These are phyloP conservation scores for Penicillium sp. DNA, from an alignment of 2,329 filamentous ascomycete species.

Conservation along the genomic window DNA sequence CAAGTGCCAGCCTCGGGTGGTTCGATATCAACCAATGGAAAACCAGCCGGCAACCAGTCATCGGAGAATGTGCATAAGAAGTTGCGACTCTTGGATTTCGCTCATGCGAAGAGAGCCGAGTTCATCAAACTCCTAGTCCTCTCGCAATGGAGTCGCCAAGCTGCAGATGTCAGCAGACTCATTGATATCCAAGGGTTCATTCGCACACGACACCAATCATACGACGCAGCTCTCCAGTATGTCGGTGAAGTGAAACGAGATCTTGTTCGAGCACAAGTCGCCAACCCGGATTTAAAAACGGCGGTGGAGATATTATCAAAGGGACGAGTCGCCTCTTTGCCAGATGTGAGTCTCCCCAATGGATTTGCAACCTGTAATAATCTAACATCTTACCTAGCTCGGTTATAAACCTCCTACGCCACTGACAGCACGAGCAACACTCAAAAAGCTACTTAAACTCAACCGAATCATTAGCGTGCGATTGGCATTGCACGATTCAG, in stretches of 20 bases:
- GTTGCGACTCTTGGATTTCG: slow-evolving; percentile 69
- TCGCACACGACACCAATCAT: slow-evolving; percentile 61
- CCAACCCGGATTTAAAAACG: slow-evolving; percentile 87
- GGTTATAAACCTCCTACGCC: slow-evolving; percentile 73
- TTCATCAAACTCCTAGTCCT: slow-evolving; percentile 94
- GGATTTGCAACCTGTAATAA: slow-evolving; percentile 3
- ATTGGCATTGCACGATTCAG: slow-evolving; percentile 78
- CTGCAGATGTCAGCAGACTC: slow-evolving; percentile 75
- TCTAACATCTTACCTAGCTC: slow-evolving; percentile 51
- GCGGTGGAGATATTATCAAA: slow-evolving; percentile 81
- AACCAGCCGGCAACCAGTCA: slow-evolving; percentile 37
- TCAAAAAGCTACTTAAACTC: slow-evolving; percentile 74
- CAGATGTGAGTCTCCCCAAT: slow-evolving; percentile 61
- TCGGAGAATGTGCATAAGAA: slow-evolving; percentile 74
- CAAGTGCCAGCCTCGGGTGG: slow-evolving; percentile 50
- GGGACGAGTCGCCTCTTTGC: slow-evolving; percentile 74
- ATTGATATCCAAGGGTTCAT: slow-evolving; percentile 84
- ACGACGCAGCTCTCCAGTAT: slow-evolving; percentile 60
- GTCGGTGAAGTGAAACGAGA: slow-evolving; percentile 72
- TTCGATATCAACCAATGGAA: slow-evolving; percentile 26
- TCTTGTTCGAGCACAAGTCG: slow-evolving; percentile 70
- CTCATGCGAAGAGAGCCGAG: slow-evolving; percentile 74
- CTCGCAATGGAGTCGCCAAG: slow-evolving; percentile 81
- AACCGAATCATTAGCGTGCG: slow-evolving; percentile 81
- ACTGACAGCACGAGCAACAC: slow-evolving; percentile 68